These are phyloP conservation scores for Cytospora leucostoma DNA, from an alignment of 2,329 filamentous ascomycete species.

Conservation along the genomic window DNA sequence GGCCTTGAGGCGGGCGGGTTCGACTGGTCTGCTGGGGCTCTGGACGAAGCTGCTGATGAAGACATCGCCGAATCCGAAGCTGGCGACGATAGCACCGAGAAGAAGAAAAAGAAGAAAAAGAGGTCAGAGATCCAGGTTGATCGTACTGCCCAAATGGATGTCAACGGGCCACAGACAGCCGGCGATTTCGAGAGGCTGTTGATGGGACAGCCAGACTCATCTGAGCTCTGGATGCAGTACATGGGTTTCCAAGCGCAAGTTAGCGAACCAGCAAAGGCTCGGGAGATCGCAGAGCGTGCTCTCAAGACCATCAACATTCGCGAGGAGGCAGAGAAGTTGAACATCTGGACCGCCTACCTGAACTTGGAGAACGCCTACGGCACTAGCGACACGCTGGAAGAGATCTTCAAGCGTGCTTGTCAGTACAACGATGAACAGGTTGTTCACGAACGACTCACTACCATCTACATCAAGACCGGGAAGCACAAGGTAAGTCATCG, in stretches of 20 bases:
- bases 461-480: constrained; percentile 90
- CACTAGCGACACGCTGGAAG: constrained; percentile 77
- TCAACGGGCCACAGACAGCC: constrained; percentile 81
- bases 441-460: constrained; percentile 84
- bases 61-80: constrained; percentile 21
- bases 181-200: constrained; percentile 94
- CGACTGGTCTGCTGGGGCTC: constrained; percentile 78
- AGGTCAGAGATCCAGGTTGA: constrained; percentile 82
- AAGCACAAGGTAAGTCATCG: constrained; percentile 70
- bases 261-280: constrained; percentile 83
- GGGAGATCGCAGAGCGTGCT: constrained; percentile 87
- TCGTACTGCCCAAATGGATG: constrained; percentile 87
- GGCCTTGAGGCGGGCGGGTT: constrained; percentile 76
- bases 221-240: constrained; percentile 90
- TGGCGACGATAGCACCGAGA: constrained; percentile 40
- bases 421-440: constrained; percentile 92
- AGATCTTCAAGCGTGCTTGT: constrained; percentile 87
- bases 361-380: constrained; percentile 94
- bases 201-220: constrained; percentile 90
- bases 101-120: constrained; percentile 73
- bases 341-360: constrained; percentile 91
- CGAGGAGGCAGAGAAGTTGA: constrained; percentile 89
- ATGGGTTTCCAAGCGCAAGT: constrained; percentile 98
- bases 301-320: constrained; percentile 88
- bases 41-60: constrained; percentile 56